A percentile compares a stretch with the other conserved stretches of the same genome.
These are phyloP conservation scores for Teunomyces stri DNA, from an alignment of 805 yeast species.

Conservation along the genomic window DNA sequence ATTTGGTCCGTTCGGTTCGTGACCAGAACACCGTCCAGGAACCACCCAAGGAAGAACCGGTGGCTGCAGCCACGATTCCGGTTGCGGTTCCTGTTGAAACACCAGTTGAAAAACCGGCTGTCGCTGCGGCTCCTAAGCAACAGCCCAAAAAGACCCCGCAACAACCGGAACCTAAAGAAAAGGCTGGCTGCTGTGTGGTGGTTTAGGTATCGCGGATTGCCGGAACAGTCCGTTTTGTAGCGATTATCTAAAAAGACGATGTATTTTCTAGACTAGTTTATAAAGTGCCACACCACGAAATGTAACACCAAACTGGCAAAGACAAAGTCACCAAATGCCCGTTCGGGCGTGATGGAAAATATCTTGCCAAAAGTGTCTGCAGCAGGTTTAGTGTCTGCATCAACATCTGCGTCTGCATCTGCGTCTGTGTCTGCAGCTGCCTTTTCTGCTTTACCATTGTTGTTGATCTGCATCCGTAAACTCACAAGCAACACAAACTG, in stretches of 20 bases:
- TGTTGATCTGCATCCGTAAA: slow-evolving; percentile 63
- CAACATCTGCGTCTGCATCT: no score
- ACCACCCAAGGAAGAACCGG: slow-evolving; percentile 3
- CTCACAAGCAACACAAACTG: slow-evolving; percentile 89
- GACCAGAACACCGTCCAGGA: slow-evolving; percentile 12
- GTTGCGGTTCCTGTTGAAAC: slow-evolving; percentile 1
- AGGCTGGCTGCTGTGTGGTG: slow-evolving; percentile 37
- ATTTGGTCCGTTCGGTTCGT: slow-evolving; percentile 58
- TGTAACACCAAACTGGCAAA: slow-evolving; percentile 87
- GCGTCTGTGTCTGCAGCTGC: background rate
- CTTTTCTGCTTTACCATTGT: background rate
- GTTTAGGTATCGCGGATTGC: slow-evolving; percentile 15
- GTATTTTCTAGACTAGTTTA: slow-evolving; percentile 49
- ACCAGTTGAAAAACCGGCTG: background rate
- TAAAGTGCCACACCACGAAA: slow-evolving; percentile 86
- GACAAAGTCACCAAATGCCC: slow-evolving; percentile 84
- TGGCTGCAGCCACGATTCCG: slow-evolving; percentile 3
- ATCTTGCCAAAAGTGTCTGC: background rate
- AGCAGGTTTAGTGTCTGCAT: no score
- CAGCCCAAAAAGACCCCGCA: background rate
- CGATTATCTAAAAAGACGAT: background rate
- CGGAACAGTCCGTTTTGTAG: slow-evolving; percentile 3
- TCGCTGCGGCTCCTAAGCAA: background rate
- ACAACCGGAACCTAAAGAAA: slow-evolving; percentile 24
- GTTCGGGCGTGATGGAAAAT: slow-evolving; percentile 35